Conservation (phyloP, 352 stramenopile species). For the Thraustochytrium striatum region DNA sequence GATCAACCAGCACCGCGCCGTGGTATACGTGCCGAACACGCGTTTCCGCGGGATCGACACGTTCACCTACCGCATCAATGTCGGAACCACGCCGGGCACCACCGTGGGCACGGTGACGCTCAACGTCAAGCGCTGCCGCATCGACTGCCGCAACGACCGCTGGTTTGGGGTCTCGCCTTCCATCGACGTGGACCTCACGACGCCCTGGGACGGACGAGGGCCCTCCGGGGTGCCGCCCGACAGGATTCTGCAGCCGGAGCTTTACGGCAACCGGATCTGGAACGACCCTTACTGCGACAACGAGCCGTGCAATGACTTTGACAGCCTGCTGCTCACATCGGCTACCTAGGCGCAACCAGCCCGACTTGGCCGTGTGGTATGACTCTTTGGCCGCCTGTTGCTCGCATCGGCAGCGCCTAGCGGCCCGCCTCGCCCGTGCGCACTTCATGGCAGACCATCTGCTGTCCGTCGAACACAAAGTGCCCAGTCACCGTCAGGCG, state of each 20-base stretch:
- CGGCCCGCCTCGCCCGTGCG: background rate
- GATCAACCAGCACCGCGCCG: constrained; percentile 1
- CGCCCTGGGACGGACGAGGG: constrained; percentile 6
- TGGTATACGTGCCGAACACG: constrained; percentile 29
- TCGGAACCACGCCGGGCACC: background rate
- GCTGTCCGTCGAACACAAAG: constrained; percentile 27
- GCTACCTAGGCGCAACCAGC: no score
- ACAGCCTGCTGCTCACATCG: background rate
- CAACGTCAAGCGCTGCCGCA: constrained; percentile 40
- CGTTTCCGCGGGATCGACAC: constrained; percentile 32
- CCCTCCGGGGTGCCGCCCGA: constrained; percentile 12
- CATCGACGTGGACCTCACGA: constrained; percentile 30
- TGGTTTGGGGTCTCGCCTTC: constrained; percentile 22
- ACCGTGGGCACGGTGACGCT: constrained; percentile 23
- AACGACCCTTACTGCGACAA: constrained; percentile 48
- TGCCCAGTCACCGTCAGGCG: background rate
- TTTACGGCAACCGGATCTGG: constrained; percentile 18
- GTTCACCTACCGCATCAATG: constrained; percentile 40
- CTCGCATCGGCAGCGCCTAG: background rate
- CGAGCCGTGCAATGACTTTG: constrained; percentile 36
- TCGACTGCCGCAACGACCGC: constrained; percentile 14
- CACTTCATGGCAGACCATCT: background rate
- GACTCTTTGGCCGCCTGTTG: background rate
- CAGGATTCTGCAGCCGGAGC: constrained; percentile 36
- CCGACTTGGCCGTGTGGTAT: background rate